Base-by-base conservation (phyloP, 164 flowering plant genomes). In the Umbellularia californica region DNA sequence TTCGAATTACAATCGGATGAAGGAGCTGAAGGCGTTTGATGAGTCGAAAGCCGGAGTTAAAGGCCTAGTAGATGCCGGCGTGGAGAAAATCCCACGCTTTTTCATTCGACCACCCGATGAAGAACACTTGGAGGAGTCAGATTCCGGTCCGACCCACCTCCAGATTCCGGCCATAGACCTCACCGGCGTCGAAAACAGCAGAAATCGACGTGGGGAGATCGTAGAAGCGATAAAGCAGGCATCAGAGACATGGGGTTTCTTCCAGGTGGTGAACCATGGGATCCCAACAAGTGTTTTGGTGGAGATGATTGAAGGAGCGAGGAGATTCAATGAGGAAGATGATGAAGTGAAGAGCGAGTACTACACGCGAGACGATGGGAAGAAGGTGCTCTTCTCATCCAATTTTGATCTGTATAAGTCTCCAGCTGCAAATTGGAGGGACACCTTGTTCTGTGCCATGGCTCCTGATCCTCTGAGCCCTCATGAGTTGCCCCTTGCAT, bases 261-360 rank as follows among this genome's bases (percentile, higher is more conserved):
- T 88, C 73, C 87, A 87, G 69, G 80, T 87, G 70, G 74, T 86
- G 24, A 87, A 87, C 72, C 92, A 89, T 79, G 88, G 87, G n/a
- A 70, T 89, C 6, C 85, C 86, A 0, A 55, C 2, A 10, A 35
- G 27, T 3, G 79, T 84, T 2, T 2, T 89, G 72, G 85, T 85
- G 1, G 87, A 81, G 77, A 81, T 86, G 83, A 74, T 80, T 35
- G 70, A 76, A n/a, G 92, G 86, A 3, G 69, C 77, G 0, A 50
- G 75, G 0, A 69, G 82, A 69, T 89, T 89, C 68, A 23, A 72
- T 52, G 89, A 89, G 74, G 86, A 81, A 65, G 83, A 82, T 19
- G 12, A 2, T 3, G 84, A 88, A 74, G 77, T 65, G 50, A 87
- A 87, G 79, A 77, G 74, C 69, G 3, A 58, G 27, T 77, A 50